phyloP scores from a whole-genome alignment of 768 basidiomycete species.

The Pluteus cervinus region DNA sequence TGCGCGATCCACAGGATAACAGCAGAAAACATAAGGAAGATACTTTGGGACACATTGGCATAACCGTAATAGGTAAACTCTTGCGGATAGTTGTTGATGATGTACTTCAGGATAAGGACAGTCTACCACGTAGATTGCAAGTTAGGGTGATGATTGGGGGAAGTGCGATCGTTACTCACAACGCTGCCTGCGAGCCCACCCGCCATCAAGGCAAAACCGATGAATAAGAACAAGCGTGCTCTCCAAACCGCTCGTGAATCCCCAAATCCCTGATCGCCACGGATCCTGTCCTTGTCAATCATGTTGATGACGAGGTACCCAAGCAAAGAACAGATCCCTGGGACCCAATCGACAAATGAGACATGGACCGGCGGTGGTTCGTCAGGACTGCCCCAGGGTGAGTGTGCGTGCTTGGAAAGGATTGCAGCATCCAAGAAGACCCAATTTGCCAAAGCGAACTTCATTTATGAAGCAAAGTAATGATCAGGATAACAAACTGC shows the following conservation, averaged over 20 bases:
- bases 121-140: conserved; percentile 39
- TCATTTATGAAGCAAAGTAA: not conserved
- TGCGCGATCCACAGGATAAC: conserved; percentile 86
- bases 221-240: conserved; percentile 84
- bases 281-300: conserved; percentile 89
- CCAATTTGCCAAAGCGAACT: conserved; percentile 97
- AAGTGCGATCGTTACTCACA: conserved; percentile 44
- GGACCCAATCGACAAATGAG: conserved; percentile 95
- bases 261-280: conserved; percentile 73
- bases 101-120: conserved; percentile 79
- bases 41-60: conserved; percentile 83
- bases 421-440: conserved; percentile 91
- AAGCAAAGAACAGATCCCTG: conserved; percentile 86
- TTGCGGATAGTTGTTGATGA: conserved; percentile 58
- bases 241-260: conserved; percentile 86
- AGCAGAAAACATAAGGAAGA: conserved; percentile 71
- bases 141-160: not conserved
- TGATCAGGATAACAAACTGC: conserved; percentile 1
- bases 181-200: conserved; percentile 96
- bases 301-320: conserved; percentile 91
- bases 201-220: conserved; percentile 97
- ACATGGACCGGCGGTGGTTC: conserved; percentile 66
- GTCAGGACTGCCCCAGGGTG: conserved; percentile 67
- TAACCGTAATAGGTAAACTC: conserved; percentile 81
- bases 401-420: conserved; percentile 78